Evolutionary conservation across 2,329 filamentous ascomycete genomes (phyloP), one percentile per base, ranked within the genome.

Genomic region (Didymella segeticola): DNA sequence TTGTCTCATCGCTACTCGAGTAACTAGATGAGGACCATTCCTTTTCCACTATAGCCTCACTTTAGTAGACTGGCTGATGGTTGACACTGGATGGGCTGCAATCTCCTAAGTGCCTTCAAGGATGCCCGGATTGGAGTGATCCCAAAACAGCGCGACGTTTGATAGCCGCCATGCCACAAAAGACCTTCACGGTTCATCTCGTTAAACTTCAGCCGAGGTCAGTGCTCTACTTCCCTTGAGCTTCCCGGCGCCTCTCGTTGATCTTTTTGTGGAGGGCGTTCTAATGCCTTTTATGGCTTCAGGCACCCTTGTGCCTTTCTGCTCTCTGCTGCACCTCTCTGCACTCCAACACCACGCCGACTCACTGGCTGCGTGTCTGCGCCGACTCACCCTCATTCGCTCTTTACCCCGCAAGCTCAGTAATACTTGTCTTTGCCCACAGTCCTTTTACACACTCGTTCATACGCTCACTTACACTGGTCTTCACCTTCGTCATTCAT

Each of bases 81-180:
- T 39, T 41, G 46, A 17, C 27, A 23, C 42, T 3, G 67, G 63
- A 60, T 60, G 57, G 55, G 56, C 41, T 53, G 63, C 57, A 74
- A 73, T 73, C 61, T 71, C 70, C 60, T 42, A 45, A 48, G 39
- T 54, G 49, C 25, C 54, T 53, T 37, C 57, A 33, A 56, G 57
- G 47, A 57, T 36, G 60, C 56, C 42, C 43, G 63, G 63, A 34
- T 62, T 61, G 62, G 63, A 43, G 42, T 51, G 36, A 48, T 55
- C 57, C 60, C 50, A 58, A 64, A 58, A 52, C 36, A 57, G 55
- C 42, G 51, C 55, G 51, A 62, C 56, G 58, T 68, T 66, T 67
- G 63, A 67, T 60, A 37, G 67, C 67, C 64, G 57, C 61, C 55
- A 61, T 49, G 56, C 51, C 54, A 38, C 52, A 46, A 50, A 37